These are phyloP conservation scores for Termitomyces eurrhizus DNA, from an alignment of 768 basidiomycete species.

Conservation along the genomic window DNA sequence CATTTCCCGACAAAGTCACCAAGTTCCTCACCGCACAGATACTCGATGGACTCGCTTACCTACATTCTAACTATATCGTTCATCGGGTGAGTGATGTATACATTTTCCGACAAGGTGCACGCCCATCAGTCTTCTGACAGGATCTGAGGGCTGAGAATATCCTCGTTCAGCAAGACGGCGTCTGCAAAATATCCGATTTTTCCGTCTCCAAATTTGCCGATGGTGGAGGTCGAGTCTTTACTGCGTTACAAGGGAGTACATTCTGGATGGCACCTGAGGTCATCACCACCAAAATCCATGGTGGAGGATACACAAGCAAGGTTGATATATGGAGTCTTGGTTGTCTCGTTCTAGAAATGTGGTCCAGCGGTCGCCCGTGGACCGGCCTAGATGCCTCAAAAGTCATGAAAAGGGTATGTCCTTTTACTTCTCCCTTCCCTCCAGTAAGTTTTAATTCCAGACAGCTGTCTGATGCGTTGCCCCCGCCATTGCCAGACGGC, in stretches of 20 bases:
- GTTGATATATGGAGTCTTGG: slow-evolving; percentile 98
- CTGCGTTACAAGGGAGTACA: slow-evolving; percentile 95
- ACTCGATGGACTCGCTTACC: slow-evolving; percentile 83
- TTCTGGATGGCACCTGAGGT: slow-evolving; percentile 99
- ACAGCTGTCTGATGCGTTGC: slow-evolving; percentile 76
- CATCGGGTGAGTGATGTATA: slow-evolving; percentile 61
- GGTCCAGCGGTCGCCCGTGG: slow-evolving; percentile 92
- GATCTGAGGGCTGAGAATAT: slow-evolving; percentile 98
- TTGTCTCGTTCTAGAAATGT: slow-evolving; percentile 97
- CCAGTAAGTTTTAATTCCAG: background rate
- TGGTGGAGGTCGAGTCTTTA: slow-evolving; percentile 73
- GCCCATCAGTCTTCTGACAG: slow-evolving; percentile 30
- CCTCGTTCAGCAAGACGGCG: slow-evolving; percentile 83
- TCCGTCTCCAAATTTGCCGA: slow-evolving; percentile 92
- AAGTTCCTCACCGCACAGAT: slow-evolving; percentile 92
- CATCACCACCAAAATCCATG: slow-evolving; percentile 76
- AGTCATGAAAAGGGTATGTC: slow-evolving; percentile 85
- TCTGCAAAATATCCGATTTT: slow-evolving; percentile 97
- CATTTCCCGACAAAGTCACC: slow-evolving; percentile 86
- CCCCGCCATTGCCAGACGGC: slow-evolving; percentile 85
- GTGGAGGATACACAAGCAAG: slow-evolving; percentile 78
- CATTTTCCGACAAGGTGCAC: background rate
- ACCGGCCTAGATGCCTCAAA: slow-evolving; percentile 80
- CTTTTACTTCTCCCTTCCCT: background rate
- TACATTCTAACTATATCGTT: slow-evolving; percentile 86